phyloP scores from a whole-genome alignment of 805 yeast species.

The Vanderwaltozyma tropicalis region DNA sequence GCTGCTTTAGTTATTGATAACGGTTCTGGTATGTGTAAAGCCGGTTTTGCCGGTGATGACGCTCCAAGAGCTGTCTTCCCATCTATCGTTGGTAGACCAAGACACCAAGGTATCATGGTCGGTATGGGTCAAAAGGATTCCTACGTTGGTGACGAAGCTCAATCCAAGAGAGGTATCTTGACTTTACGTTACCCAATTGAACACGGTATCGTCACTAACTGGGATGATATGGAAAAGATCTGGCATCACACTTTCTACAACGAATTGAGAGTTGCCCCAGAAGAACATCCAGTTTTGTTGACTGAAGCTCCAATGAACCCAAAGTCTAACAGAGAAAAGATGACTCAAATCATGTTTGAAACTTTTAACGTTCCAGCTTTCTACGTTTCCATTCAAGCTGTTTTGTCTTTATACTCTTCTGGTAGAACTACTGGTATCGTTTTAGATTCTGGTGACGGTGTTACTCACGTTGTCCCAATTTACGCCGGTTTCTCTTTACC shows the following conservation, averaged over 20 bases:
- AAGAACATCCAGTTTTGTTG: conserved; percentile 97
- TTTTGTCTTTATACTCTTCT: conserved; percentile 92
- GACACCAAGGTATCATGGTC: conserved; percentile 99
- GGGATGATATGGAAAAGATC: conserved; percentile 99
- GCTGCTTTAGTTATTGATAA: conserved; percentile 78
- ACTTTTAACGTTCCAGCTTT: conserved; percentile 99
- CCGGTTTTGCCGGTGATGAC: conserved; percentile 99
- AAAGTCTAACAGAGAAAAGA: conserved; percentile 98
- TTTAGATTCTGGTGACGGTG: conserved; percentile 99
- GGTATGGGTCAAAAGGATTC: conserved; percentile 99
- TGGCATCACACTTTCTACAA: conserved; percentile 99
- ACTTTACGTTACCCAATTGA: conserved; percentile 98
- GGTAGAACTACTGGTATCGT: conserved; percentile 99
- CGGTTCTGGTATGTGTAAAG: conserved; percentile 99
- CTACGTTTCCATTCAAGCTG: conserved; percentile 98
- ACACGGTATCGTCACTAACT: conserved; percentile 99
- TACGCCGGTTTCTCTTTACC: conserved; percentile 99
- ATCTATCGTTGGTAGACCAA: conserved; percentile 99
- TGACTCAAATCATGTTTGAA: conserved; percentile 98
- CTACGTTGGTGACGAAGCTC: conserved; percentile 99
- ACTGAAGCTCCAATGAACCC: conserved; percentile 99
- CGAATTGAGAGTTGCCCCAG: conserved; percentile 99
- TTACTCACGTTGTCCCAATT: conserved; percentile 99
- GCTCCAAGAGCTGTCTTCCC: conserved; percentile 99
- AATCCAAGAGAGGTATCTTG: conserved; percentile 99